Evolutionary conservation across 306 rosid genomes (phyloP), one percentile per base, ranked within the genome.

Genomic region (Neltuma alba): DNA sequence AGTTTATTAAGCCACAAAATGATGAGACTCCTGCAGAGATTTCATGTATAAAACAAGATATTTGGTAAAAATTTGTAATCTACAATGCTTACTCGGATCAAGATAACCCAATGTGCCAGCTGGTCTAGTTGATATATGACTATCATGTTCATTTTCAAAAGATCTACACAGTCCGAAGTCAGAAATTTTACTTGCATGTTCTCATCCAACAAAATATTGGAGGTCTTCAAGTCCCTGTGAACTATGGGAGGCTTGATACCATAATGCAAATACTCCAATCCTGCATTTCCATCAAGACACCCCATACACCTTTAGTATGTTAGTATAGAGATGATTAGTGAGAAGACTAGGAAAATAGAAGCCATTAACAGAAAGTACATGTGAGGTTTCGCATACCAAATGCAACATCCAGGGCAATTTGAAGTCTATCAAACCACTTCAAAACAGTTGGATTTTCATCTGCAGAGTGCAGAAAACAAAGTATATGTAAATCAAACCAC

Each of bases 211-310:
- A 91, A 66, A 41, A 91, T 91, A 80, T 91, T 89, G 11, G 95
- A n/a, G 20, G 89, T 34, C 52, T 87, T 91, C 70, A 91, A 72
- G 76, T 89, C 88, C 81, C 89, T 91, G 25, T 91, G 90, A 4
- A 89, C 2, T 28, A 85, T 45, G 30, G 78, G 30, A 27, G 84
- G 81, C 40, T 63, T 76, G 60, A 50, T 20, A 6, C 23, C 23
- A 5, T 18, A 6, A 50, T 50, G 25, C 57, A 50, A 50, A 50
- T 50, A 50, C 0, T 50, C 25, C 25, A 50, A 15, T 45, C 88
- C 88, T 81, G 68, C 41, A 70, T 52, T 48, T 76, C 12, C 58
- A 72, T 42, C 9, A 57, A 31, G 9, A 27, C 37, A 33, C n/a
- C 62, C n/a, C 5, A 20, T 1, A 38, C 4, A 13, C 9, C n/a